Percentiles rank a stretch among this genome's conserved stretches.
Evolutionary conservation across 345 rosid species (phyloP).

Genomic region (Arabidopsis suecica): DNA sequence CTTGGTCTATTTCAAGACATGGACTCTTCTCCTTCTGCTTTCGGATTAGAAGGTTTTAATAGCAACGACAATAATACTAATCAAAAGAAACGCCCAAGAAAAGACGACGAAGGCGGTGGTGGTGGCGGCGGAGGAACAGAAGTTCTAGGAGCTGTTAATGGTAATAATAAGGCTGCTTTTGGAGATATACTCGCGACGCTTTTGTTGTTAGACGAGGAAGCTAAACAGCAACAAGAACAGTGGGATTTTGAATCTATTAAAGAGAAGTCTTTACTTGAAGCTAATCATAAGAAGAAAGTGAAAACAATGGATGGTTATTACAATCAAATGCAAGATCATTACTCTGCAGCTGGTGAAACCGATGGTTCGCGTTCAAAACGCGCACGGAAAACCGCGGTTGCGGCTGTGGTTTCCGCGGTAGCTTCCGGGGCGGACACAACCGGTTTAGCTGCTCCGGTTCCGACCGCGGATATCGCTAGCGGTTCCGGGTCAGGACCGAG

Average conservation of each 20-base stretch:
- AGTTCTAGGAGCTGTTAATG: slow-evolving; percentile 22
- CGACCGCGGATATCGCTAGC: slow-evolving; percentile 32
- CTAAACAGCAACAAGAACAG: slow-evolving; percentile 52
- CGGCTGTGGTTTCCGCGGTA: slow-evolving; percentile 34
- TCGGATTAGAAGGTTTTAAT: slow-evolving; percentile 44
- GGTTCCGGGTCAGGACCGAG: slow-evolving; percentile 39
- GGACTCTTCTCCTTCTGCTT: slow-evolving; percentile 48
- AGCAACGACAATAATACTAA: slow-evolving; percentile 37
- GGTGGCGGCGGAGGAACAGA: neutral
- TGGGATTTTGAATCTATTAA: slow-evolving; percentile 50
- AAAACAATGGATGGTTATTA: slow-evolving; percentile 50
- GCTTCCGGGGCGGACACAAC: slow-evolving; percentile 27
- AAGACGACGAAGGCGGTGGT: slow-evolving; percentile 42
- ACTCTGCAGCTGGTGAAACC: slow-evolving; percentile 42
- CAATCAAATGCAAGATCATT: slow-evolving; percentile 50
- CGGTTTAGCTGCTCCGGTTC: slow-evolving; percentile 13
- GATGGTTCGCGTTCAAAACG: slow-evolving; percentile 52
- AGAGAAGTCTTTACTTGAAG: slow-evolving; percentile 53
- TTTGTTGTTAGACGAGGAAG: slow-evolving; percentile 66
- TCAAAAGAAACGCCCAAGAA: slow-evolving; percentile 53
- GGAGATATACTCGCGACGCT: slow-evolving; percentile 59
- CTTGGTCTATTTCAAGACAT: slow-evolving; percentile 48
- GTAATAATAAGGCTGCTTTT: slow-evolving; percentile 30
- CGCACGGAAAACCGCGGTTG: slow-evolving; percentile 45
- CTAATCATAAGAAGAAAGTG: slow-evolving; percentile 50